Conservation (phyloP, 208 protist genomes). For the Baffinella frigidus region DNA sequence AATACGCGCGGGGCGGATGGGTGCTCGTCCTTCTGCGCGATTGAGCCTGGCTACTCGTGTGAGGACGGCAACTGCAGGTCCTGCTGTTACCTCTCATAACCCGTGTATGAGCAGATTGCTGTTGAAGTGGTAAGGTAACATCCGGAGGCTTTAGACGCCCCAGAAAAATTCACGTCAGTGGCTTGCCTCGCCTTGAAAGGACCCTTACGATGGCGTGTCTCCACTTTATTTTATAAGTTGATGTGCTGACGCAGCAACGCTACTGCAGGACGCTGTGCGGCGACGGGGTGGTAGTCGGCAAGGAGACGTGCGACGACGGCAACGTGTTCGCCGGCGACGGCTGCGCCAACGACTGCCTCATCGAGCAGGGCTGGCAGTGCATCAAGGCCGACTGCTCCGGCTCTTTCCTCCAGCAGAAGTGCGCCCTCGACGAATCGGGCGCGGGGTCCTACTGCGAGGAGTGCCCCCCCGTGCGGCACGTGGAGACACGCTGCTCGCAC, state of each 20-base stretch:
- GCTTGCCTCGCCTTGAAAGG: no score
- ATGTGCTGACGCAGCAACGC: no score
- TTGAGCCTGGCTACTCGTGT: constrained; percentile 47
- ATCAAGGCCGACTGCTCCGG: not conserved
- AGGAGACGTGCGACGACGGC: constrained; percentile 57
- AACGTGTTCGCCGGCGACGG: constrained; percentile 39
- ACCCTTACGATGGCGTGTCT: no score
- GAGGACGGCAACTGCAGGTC: not conserved
- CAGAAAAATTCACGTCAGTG: no score
- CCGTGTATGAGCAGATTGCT: no score
- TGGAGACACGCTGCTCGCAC: constrained; percentile 23
- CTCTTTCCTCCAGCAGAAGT: not conserved
- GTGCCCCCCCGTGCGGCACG: constrained; percentile 33
- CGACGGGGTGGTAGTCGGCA: constrained; percentile 21
- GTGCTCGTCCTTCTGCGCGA: not conserved
- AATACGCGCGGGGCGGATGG: constrained; percentile 28
- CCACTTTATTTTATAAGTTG: no score
- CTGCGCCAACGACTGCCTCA: not conserved
- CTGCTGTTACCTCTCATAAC: no score
- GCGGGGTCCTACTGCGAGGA: constrained; percentile 42
- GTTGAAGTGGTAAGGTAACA: no score
- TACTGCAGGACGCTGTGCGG: constrained; percentile 49
- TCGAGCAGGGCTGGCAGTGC: constrained; percentile 53
- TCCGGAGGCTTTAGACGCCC: no score
- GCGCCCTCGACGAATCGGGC: no score